Conservation (phyloP, 1,284 basidiomycete species). For the Retiboletus flavoniger region DNA sequence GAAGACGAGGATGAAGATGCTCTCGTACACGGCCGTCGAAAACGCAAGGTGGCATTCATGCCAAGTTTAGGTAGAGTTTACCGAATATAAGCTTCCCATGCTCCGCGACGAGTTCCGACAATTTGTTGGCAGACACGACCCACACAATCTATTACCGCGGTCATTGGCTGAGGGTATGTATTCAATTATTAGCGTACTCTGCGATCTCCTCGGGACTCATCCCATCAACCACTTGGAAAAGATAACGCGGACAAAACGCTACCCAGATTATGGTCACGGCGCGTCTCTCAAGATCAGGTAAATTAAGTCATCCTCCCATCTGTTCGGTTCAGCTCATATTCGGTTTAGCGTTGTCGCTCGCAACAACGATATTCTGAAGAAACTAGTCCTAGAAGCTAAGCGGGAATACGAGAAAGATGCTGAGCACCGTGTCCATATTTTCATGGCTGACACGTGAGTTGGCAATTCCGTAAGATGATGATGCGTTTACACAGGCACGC, state of each 20-base stretch:
- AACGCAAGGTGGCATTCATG: slow-evolving; percentile 74
- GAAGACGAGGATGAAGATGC: slow-evolving; percentile 50
- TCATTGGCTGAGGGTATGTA: slow-evolving; percentile 75
- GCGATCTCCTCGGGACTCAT: slow-evolving; percentile 27
- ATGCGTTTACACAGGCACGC: slow-evolving; percentile 7
- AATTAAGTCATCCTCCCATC: not conserved
- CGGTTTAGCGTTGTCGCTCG: slow-evolving; percentile 71
- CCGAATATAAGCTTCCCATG: slow-evolving; percentile 20
- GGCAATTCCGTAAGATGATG: slow-evolving; percentile 10
- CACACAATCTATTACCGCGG: slow-evolving; percentile 85
- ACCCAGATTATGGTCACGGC: slow-evolving; percentile 68
- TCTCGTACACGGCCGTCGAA: slow-evolving; percentile 64
- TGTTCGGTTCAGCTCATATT: slow-evolving; percentile 12
- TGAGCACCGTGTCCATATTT: slow-evolving; percentile 83
- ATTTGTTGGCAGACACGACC: slow-evolving; percentile 59
- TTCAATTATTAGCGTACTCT: slow-evolving; percentile 11
- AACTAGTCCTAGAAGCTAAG: slow-evolving; percentile 79
- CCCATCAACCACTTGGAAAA: slow-evolving; percentile 34
- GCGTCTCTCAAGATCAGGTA: slow-evolving; percentile 78
- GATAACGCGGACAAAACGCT: slow-evolving; percentile 77
- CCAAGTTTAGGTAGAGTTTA: slow-evolving; percentile 64
- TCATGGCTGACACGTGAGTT: slow-evolving; percentile 80
- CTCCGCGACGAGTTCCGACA: slow-evolving; percentile 19
- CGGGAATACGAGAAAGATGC: slow-evolving; percentile 85
- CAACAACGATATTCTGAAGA: slow-evolving; percentile 81